These are phyloP conservation scores for Hydnomerulius pinastri DNA, from an alignment of 768 basidiomycete species.

Conservation along the genomic window DNA sequence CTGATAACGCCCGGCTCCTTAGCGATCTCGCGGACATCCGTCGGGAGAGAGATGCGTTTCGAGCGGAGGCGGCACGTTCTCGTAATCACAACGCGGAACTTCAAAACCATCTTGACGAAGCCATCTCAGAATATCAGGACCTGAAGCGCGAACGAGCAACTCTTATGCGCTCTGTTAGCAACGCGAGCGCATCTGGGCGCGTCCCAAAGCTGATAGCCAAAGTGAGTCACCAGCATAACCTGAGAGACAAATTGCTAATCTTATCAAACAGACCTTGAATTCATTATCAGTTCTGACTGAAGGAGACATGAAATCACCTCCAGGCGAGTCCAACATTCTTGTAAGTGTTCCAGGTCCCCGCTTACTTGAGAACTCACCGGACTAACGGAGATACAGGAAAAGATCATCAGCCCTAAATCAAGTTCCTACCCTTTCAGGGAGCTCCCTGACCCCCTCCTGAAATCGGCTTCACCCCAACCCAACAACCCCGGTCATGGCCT, in stretches of 20 bases:
- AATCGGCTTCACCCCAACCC: no score
- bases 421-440: slow-evolving; percentile 6
- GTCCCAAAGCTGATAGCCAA: slow-evolving; percentile 4
- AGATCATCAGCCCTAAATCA: neutral
- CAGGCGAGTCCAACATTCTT: neutral
- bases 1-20: slow-evolving; percentile 23
- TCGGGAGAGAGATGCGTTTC: slow-evolving; percentile 28
- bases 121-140: slow-evolving; percentile 18
- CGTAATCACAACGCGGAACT: slow-evolving; percentile 25
- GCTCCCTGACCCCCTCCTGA: slow-evolving; percentile 7
- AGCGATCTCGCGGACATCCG: slow-evolving; percentile 28
- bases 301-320: neutral
- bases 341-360: neutral
- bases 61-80: slow-evolving; percentile 18
- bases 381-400: slow-evolving; percentile 14
- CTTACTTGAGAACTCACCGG: neutral
- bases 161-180: slow-evolving; percentile 12
- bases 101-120: slow-evolving; percentile 21
- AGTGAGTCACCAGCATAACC: slow-evolving; percentile 1
- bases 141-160: slow-evolving; percentile 23
- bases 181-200: neutral
- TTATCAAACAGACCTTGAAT: slow-evolving; percentile 4
- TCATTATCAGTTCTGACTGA: slow-evolving; percentile 7
- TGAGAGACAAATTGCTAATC: neutral
- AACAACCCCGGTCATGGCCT: neutral